Evolutionary conservation across 179 eudicot species (phyloP).

Genomic region (Corrigiola litoralis): DNA sequence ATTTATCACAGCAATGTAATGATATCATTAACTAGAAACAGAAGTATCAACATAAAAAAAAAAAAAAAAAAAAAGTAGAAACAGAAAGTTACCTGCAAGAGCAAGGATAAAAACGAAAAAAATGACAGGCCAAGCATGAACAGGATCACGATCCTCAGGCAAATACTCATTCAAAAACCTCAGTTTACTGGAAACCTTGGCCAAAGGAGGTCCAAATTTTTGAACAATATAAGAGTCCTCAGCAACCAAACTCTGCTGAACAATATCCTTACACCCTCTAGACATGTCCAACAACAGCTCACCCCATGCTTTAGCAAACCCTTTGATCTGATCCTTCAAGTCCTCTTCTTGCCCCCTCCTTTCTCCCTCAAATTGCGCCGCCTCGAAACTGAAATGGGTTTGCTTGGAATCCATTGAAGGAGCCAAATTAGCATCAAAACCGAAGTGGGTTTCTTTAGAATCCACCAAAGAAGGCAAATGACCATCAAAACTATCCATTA

Average conservation of each 20-base stretch:
- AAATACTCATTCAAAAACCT: conserved; percentile 72
- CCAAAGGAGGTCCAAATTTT: conserved; percentile 49
- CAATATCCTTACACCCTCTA: conserved; percentile 68
- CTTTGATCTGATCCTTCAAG: conserved; percentile 66
- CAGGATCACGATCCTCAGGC: conserved; percentile 94
- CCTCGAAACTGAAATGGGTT: conserved; percentile 16
- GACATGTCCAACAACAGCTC: conserved; percentile 68
- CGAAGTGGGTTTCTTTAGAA: conserved; percentile 19
- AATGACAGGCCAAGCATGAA: conserved; percentile 75
- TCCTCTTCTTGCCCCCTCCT: conserved; percentile 44
- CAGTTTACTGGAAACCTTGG: conserved; percentile 38
- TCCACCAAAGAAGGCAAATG: conserved; percentile 8
- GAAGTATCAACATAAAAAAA: neutral
- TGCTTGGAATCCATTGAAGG: conserved; percentile 20
- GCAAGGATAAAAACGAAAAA: conserved; percentile 60
- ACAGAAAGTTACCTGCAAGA: conserved; percentile 49
- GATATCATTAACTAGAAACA: neutral
- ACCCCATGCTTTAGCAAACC: conserved; percentile 83
- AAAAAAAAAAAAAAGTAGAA: neutral
- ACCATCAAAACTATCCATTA: conserved; percentile 10
- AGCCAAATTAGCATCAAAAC: conserved; percentile 11
- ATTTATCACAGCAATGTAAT: neutral
- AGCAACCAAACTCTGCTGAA: conserved; percentile 58
- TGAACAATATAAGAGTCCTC: conserved; percentile 69
- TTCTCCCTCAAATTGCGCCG: conserved; percentile 17